A percentile compares a stretch with the other conserved stretches of the same genome.
phyloP scores from a whole-genome alignment of 2,329 filamentous ascomycete species.

The Cercospora berteroae region DNA sequence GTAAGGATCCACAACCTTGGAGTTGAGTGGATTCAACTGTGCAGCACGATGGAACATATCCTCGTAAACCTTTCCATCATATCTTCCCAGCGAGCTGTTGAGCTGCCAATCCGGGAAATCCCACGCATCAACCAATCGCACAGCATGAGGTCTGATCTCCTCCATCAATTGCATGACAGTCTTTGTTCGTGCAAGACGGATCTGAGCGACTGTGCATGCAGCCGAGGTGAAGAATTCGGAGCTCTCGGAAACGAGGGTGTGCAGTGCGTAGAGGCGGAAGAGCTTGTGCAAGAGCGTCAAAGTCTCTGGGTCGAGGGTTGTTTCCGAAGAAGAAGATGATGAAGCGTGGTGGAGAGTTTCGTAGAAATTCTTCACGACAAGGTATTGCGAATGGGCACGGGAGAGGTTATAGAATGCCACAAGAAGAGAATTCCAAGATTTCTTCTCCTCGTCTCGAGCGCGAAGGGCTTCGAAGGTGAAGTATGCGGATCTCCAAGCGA shows the following conservation, averaged over 20 bases:
- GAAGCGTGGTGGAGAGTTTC: conserved; percentile 56
- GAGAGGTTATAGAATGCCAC: conserved; percentile 76
- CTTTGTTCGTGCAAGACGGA: conserved; percentile 65
- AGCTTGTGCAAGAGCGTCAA: conserved; percentile 61
- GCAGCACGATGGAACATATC: conserved; percentile 72
- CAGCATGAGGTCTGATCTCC: conserved; percentile 70
- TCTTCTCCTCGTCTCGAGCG: conserved; percentile 71
- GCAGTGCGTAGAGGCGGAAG: conserved; percentile 63
- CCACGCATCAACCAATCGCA: conserved; percentile 71
- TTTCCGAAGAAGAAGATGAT: conserved; percentile 42
- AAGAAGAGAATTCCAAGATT: conserved; percentile 73
- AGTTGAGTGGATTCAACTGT: conserved; percentile 71
- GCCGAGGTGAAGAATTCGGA: conserved; percentile 70
- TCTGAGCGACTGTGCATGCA: conserved; percentile 70
- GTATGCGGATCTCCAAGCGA: conserved; percentile 72
- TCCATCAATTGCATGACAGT: conserved; percentile 68
- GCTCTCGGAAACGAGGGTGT: conserved; percentile 67
- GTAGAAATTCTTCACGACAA: conserved; percentile 79
- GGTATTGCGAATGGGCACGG: conserved; percentile 73
- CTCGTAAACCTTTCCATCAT: conserved; percentile 74
- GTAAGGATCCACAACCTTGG: conserved; percentile 69
- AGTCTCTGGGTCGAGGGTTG: conserved; percentile 59
- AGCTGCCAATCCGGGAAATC: conserved; percentile 76
- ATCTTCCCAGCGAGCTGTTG: conserved; percentile 66
- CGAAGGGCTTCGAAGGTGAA: conserved; percentile 73